A percentile compares a stretch with the other conserved stretches of the same genome.
Evolutionary conservation across 164 flowering plant genomes (phyloP).

Genomic region (Kingdonia uniflora): DNA sequence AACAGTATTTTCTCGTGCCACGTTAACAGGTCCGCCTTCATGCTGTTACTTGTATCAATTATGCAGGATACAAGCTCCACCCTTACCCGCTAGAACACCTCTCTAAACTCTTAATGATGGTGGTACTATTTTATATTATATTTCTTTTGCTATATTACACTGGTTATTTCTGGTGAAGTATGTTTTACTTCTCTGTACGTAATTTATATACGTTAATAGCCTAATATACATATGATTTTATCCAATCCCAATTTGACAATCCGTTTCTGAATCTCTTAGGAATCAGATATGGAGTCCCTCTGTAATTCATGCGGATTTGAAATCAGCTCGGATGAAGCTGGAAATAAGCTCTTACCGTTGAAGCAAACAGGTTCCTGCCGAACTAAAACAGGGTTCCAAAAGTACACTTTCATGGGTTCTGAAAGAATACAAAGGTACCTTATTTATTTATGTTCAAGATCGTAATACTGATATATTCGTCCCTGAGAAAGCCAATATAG

Average conservation of each 20-base stretch:
- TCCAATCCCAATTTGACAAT: slow-evolving; percentile 1
- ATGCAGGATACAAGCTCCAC: slow-evolving; percentile 74
- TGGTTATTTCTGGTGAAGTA: not conserved
- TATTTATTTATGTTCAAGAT: too few relatives aligned
- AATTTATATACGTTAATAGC: too few relatives aligned
- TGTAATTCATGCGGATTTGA: slow-evolving; percentile 73
- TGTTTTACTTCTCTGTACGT: too few relatives aligned
- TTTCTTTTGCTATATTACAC: not conserved
- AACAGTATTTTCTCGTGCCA: not conserved
- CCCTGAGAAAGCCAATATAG: too few relatives aligned
- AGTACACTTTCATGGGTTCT: slow-evolving; percentile 32
- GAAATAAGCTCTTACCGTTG: slow-evolving; percentile 45
- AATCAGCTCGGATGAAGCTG: slow-evolving; percentile 40
- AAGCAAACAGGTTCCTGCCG: slow-evolving; percentile 53
- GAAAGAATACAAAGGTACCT: slow-evolving; percentile 28
- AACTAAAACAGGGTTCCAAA: slow-evolving; percentile 41
- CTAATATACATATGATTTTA: too few relatives aligned
- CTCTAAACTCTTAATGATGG: slow-evolving; percentile 58
- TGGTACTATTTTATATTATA: slow-evolving; percentile 24
- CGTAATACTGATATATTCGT: too few relatives aligned
- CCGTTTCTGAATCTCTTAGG: slow-evolving; percentile 29
- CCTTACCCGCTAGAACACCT: slow-evolving; percentile 57
- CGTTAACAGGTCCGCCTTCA: slow-evolving; percentile 41
- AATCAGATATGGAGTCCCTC: slow-evolving; percentile 58
- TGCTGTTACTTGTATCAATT: slow-evolving; percentile 51